phyloP scores from a whole-genome alignment of 345 rosid genomes.

The Fremontodendron californicum region DNA sequence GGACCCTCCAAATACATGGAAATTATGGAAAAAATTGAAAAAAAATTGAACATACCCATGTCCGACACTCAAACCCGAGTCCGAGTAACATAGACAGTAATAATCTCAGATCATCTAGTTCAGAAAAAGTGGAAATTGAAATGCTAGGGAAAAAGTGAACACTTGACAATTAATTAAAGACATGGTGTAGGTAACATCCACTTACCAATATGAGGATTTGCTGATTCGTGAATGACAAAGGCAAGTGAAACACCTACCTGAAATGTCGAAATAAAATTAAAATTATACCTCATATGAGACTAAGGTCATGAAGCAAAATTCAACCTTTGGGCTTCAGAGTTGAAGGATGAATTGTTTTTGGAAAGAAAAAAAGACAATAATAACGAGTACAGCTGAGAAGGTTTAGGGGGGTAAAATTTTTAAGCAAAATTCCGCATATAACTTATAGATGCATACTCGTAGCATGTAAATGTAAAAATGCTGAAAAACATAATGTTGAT shows the following conservation, averaged over 20 bases:
- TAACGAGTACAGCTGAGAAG: neutral
- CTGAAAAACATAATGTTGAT: neutral
- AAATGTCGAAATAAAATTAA: constrained; percentile 26
- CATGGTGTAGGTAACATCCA: constrained; percentile 5
- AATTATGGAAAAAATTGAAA: no score
- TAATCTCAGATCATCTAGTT: neutral
- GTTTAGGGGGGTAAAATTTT: neutral
- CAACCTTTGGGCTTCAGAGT: neutral
- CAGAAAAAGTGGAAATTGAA: neutral
- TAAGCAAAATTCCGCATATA: neutral
- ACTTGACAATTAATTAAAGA: neutral
- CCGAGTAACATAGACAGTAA: no score
- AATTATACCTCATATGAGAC: constrained; percentile 3
- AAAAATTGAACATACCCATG: no score
- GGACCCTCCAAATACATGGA: no score
- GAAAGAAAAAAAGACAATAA: neutral
- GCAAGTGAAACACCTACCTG: constrained; percentile 96
- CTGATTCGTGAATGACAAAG: constrained; percentile 97
- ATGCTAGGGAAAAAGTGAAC: neutral
- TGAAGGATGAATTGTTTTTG: neutral
- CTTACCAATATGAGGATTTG: constrained; percentile 98
- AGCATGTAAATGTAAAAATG: neutral
- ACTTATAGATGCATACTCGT: neutral
- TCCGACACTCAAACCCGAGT: no score
- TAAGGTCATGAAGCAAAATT: constrained; percentile 12